A percentile compares a stretch with the other conserved stretches of the same genome.
phyloP scores from a whole-genome alignment of 1,139 yeast species.

The Geotrichum histeridarum region DNA sequence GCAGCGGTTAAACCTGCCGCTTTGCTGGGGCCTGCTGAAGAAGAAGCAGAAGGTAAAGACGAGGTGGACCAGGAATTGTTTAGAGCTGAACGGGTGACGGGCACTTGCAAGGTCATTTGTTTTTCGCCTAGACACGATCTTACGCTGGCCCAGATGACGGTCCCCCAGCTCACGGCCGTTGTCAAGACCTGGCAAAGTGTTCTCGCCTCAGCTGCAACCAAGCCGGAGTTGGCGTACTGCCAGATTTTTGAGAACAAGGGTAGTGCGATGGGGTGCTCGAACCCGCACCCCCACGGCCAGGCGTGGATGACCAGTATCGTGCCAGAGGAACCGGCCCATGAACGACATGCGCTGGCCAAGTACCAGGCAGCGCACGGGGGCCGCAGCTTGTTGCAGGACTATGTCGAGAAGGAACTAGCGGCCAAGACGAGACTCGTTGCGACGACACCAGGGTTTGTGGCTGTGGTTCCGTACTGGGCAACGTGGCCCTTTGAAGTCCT shows the following conservation, averaged over 20 bases:
- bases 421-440: conserved; percentile 46
- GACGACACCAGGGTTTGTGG: conserved; percentile 59
- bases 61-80: conserved; percentile 44
- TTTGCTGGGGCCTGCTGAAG: conserved; percentile 19
- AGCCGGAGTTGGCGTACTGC: conserved; percentile 49
- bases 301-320: conserved; percentile 68
- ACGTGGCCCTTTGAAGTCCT: conserved; percentile 77
- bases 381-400: conserved; percentile 57
- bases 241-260: conserved; percentile 80
- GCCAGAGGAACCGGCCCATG: conserved; percentile 66
- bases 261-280: conserved; percentile 76
- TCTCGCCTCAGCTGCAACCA: conserved; percentile 44
- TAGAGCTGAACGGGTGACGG: conserved; percentile 57
- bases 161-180: conserved; percentile 44
- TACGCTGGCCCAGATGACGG: conserved; percentile 60
- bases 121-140: conserved; percentile 68
- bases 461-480: conserved; percentile 81
- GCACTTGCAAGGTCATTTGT: conserved; percentile 67
- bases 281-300: conserved; percentile 75
- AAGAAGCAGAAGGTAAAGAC: conserved; percentile 21
- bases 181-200: conserved; percentile 58
- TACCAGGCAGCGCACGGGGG: conserved; percentile 44
- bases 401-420: conserved; percentile 53
- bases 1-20: conserved; percentile 53
- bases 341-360: conserved; percentile 42